Conservation (phyloP, 208 protist species). For the Herpetomonas tarakana region DNA sequence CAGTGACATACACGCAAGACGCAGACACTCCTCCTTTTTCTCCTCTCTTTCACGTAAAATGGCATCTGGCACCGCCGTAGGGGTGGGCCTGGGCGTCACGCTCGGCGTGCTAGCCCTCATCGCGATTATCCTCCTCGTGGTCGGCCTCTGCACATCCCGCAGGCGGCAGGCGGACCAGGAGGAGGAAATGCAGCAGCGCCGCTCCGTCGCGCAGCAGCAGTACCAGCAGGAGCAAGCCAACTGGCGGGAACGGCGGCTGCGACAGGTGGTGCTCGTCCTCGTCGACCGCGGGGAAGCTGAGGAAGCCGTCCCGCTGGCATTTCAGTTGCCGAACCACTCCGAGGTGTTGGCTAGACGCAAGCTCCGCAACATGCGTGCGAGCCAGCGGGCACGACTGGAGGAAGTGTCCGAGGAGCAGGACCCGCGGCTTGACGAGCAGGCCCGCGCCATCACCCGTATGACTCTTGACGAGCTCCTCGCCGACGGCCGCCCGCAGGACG, state of each 20-base stretch:
- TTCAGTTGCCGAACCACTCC: conserved; percentile 23
- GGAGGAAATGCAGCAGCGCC: conserved; percentile 14
- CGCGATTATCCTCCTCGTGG: conserved; percentile 6
- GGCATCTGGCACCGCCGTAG: neutral
- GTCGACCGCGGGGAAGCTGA: conserved; percentile 34
- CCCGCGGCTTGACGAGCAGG: conserved; percentile 19
- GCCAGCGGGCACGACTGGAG: conserved; percentile 15
- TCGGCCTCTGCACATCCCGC: conserved; percentile 1
- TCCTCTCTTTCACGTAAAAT: neutral
- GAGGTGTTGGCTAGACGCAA: too few relatives aligned
- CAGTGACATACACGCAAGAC: too few relatives aligned
- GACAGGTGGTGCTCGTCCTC: conserved; percentile 42
- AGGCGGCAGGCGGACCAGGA: conserved; percentile 1
- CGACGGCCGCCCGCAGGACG: conserved; percentile 32
- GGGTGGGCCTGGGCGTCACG: conserved; percentile 11
- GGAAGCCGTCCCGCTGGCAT: conserved; percentile 37
- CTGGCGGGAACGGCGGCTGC: conserved; percentile 40
- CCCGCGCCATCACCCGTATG: too few relatives aligned
- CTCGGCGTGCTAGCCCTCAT: conserved; percentile 11
- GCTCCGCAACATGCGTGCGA: too few relatives aligned
- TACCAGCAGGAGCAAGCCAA: conserved; percentile 28
- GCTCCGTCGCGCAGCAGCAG: conserved; percentile 12
- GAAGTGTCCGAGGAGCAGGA: conserved; percentile 18
- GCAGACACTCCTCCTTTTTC: too few relatives aligned
- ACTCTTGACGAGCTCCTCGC: too few relatives aligned